These are phyloP conservation scores for Neurospora tetraspora DNA, from an alignment of 495 filamentous ascomycete species.

Conservation along the genomic window DNA sequence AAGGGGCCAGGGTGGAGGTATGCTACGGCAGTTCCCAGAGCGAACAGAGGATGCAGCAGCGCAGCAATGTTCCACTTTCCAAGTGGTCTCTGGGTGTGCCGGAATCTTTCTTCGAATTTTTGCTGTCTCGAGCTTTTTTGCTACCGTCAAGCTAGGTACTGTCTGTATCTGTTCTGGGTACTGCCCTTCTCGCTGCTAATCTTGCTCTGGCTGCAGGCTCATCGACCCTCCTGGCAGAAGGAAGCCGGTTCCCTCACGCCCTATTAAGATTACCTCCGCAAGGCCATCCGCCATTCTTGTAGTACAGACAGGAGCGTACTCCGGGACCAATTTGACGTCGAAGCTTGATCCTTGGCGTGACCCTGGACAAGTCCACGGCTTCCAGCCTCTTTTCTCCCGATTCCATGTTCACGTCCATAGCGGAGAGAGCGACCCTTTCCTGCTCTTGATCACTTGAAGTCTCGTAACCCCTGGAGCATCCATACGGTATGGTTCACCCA, in stretches of 20 bases:
- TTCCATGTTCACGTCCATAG: constrained; percentile 3
- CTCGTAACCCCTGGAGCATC: background rate
- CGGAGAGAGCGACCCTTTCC: constrained; percentile 1
- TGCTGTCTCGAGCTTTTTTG: constrained; percentile 42
- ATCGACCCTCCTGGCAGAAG: constrained; percentile 3
- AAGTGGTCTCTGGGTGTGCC: constrained; percentile 19
- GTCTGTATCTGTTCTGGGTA: constrained; percentile 18
- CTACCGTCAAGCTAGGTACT: constrained; percentile 53
- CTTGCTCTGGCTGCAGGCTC: constrained; percentile 19
- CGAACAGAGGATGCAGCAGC: constrained; percentile 26
- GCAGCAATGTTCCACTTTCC: constrained; percentile 12
- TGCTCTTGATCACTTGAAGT: constrained; percentile 3
- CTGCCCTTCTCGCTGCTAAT: constrained; percentile 43
- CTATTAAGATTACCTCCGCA: constrained; percentile 38
- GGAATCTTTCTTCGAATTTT: constrained; percentile 28
- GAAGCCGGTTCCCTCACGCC: constrained; percentile 19
- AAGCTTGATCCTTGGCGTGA: constrained; percentile 12
- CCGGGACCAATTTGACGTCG: constrained; percentile 12
- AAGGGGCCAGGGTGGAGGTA: constrained; percentile 2
- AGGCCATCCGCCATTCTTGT: constrained; percentile 19
- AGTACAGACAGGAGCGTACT: constrained; percentile 32
- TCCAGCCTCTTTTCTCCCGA: constrained; percentile 17
- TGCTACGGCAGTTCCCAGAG: constrained; percentile 25
- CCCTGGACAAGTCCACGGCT: background rate
- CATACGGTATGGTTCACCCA: background rate